A percentile compares a stretch with the other conserved stretches of the same genome.
Evolutionary conservation across 2,329 filamentous ascomycete genomes (phyloP).

Genomic region (Xylariaceae sp.): DNA sequence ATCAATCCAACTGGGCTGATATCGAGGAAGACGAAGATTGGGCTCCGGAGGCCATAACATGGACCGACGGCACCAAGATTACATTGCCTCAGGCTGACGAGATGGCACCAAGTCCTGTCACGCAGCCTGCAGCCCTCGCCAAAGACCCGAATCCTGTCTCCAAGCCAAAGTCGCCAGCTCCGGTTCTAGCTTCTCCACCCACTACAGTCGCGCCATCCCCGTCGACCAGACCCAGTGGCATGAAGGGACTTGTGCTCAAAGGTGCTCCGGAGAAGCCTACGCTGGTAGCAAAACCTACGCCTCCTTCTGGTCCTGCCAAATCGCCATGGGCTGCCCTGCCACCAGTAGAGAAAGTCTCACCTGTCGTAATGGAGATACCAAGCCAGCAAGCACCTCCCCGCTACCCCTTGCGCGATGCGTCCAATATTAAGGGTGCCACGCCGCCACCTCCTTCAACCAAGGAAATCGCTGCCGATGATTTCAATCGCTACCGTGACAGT

Average conservation of each 20-base stretch:
- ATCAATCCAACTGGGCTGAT: slow-evolving; percentile 83
- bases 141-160: slow-evolving; percentile 32
- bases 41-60: slow-evolving; percentile 80
- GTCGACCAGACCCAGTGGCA: slow-evolving; percentile 45
- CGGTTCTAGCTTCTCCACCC: slow-evolving; percentile 41
- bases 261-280: slow-evolving; percentile 68
- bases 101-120: slow-evolving; percentile 26
- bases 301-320: slow-evolving; percentile 68
- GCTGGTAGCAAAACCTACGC: slow-evolving; percentile 68
- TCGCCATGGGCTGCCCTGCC: slow-evolving; percentile 90
- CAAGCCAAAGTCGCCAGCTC: slow-evolving; percentile 48
- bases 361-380: slow-evolving; percentile 58
- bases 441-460: slow-evolving; percentile 64
- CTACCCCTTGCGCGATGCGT: slow-evolving; percentile 53
- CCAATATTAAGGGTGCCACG: slow-evolving; percentile 52
- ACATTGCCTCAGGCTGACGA: slow-evolving; percentile 66
- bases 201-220: slow-evolving; percentile 35
- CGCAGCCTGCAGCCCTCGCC: slow-evolving; percentile 32
- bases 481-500: slow-evolving; percentile 76
- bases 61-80: slow-evolving; percentile 85
- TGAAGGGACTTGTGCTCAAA: slow-evolving; percentile 65
- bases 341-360: slow-evolving; percentile 77
- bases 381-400: slow-evolving; percentile 37
- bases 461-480: slow-evolving; percentile 92
- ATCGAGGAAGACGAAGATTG: slow-evolving; percentile 88